Conservation (phyloP, 257 asterid species). For the Osmanthus fragrans region DNA sequence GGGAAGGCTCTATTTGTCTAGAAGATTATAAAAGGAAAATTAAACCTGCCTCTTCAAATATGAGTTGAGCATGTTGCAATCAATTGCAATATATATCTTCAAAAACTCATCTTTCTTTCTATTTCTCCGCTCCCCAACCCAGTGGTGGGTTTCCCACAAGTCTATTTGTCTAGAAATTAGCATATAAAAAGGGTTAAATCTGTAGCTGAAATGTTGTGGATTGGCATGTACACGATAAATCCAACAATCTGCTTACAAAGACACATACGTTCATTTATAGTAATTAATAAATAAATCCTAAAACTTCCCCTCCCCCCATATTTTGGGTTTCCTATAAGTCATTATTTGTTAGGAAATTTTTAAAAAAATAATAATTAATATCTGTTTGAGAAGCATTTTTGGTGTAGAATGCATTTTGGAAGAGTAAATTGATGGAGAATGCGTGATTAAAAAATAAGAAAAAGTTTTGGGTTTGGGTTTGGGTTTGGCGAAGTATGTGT, state of each 20-base stretch:
- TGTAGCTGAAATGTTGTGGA: too few relatives aligned
- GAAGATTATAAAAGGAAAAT: too few relatives aligned
- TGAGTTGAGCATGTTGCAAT: neutral
- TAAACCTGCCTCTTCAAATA: neutral
- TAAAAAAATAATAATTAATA: too few relatives aligned
- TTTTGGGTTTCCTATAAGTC: neutral
- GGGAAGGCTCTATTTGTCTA: too few relatives aligned
- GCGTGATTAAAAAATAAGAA: too few relatives aligned
- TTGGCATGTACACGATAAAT: neutral
- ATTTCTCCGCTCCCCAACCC: neutral
- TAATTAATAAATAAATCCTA: neutral
- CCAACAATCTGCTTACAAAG: neutral
- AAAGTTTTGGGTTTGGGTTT: too few relatives aligned
- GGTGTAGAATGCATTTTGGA: too few relatives aligned
- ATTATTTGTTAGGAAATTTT: neutral
- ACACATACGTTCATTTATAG: neutral
- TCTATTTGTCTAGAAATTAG: neutral
- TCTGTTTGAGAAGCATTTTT: too few relatives aligned
- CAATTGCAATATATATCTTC: neutral
- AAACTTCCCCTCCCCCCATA: neutral
- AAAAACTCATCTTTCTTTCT: neutral
- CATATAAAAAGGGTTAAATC: neutral
- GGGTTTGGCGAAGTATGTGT: too few relatives aligned
- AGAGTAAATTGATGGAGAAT: too few relatives aligned
- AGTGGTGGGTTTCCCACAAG: neutral